Conservation (phyloP, 495 filamentous ascomycete species). For the Chaetomium cochliodes region DNA sequence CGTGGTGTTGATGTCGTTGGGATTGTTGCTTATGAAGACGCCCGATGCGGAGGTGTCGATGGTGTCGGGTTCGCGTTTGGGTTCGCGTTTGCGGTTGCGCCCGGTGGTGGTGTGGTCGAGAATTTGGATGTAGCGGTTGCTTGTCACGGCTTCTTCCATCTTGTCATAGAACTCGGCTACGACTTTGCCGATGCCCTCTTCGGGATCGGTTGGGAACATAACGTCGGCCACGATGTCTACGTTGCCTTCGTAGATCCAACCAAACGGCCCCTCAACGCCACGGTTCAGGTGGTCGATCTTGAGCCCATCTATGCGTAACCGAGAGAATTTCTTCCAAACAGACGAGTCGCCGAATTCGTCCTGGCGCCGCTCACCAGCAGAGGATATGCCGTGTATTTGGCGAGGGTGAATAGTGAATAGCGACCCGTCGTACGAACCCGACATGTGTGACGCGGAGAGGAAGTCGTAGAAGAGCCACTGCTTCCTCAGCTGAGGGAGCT, state of each 20-base stretch:
- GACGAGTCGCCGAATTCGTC: constrained; percentile 47
- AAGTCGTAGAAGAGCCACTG: constrained; percentile 99
- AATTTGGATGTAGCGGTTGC: constrained; percentile 58
- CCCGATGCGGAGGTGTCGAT: constrained; percentile 28
- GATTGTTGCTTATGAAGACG: constrained; percentile 10
- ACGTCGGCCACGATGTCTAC: constrained; percentile 97
- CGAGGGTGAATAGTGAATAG: constrained; percentile 95
- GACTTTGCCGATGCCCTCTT: constrained; percentile 85
- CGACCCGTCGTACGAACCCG: constrained; percentile 91
- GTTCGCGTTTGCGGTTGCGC: constrained; percentile 19
- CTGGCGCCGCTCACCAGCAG: constrained; percentile 45
- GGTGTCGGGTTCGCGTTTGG: constrained; percentile 26
- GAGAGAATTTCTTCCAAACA: constrained; percentile 88
- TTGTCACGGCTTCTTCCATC: constrained; percentile 85
- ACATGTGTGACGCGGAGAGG: constrained; percentile 90
- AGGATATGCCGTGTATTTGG: constrained; percentile 69
- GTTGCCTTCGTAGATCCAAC: constrained; percentile 94
- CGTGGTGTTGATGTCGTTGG: constrained; percentile 3
- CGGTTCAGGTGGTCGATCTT: constrained; percentile 96
- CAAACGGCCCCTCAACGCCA: constrained; percentile 90
- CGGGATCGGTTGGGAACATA: constrained; percentile 81
- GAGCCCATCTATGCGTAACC: constrained; percentile 86
- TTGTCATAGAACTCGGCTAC: constrained; percentile 93
- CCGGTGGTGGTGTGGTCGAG: constrained; percentile 39
- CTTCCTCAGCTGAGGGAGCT: constrained; percentile 87